Evolutionary conservation across 2,329 filamentous ascomycete species (phyloP).

Genomic region (Aspergillus quadrilineatus): DNA sequence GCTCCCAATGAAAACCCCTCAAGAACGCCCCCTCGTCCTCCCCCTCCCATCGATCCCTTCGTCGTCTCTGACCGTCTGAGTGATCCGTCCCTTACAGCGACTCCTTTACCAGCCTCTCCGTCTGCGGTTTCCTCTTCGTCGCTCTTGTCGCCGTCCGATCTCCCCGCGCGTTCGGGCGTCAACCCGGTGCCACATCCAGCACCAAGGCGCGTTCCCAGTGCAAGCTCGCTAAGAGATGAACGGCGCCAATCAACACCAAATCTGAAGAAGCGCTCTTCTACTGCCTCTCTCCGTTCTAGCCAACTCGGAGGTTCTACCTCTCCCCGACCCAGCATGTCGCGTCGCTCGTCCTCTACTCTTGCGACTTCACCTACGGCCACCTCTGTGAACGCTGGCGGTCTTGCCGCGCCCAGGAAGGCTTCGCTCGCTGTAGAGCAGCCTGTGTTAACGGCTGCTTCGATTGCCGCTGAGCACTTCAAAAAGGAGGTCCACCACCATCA

Average conservation of each 20-base stretch:
- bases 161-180: constrained; percentile 21
- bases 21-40: constrained; percentile 13
- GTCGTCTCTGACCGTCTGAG: constrained; percentile 28
- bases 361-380: constrained; percentile 26
- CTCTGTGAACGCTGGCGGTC: constrained; percentile 7
- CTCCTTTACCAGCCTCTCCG: constrained; percentile 28
- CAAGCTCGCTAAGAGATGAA: constrained; percentile 38
- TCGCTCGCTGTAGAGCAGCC: constrained; percentile 25
- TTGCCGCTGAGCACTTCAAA: constrained; percentile 68
- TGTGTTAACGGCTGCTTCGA: constrained; percentile 49
- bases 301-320: constrained; percentile 30
- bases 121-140: constrained; percentile 23
- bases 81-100: constrained; percentile 28
- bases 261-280: constrained; percentile 41
- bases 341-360: constrained; percentile 35
- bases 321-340: constrained; percentile 32
- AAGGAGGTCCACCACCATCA: constrained; percentile 68
- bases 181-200: constrained; percentile 20
- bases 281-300: constrained; percentile 38
- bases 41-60: constrained; percentile 20
- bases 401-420: constrained; percentile 31
- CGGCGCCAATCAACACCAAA: constrained; percentile 34
- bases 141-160: constrained; percentile 27
- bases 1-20: constrained; percentile 20
- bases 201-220: constrained; percentile 35